Evolutionary conservation across 2,329 filamentous ascomycete genomes (phyloP), one percentile per base, ranked within the genome.

Genomic region (Talaromyces sp.): DNA sequence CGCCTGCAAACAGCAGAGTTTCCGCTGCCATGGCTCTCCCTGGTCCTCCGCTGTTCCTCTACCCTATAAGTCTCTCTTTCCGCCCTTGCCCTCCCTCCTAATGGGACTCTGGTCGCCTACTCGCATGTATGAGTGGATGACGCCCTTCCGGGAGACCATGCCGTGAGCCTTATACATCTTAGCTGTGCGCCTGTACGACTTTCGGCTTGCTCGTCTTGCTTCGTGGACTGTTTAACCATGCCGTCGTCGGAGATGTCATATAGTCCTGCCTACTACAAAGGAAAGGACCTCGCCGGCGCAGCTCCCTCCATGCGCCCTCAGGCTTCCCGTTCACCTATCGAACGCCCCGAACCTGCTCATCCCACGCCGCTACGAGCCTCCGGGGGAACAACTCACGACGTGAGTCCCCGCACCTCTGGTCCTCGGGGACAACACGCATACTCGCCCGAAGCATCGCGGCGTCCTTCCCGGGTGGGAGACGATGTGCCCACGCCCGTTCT

Each of bases 191-290:
- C 47, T 56, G 55, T 62, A 57, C 57, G 39, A 63, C 60, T 51
- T 19, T 47, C 55, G 51, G 40, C 20, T 37, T 40, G 32, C 44
- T 51, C 45, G 35, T 48, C 52, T 44, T 52, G 42, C 52, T 52
- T 42, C 51, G 44, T 46, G 43, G 37, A 47, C 44, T 52, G n/a
- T 53, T 51, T 52, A 50, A 57, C 54, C 53, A 71, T 71, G 69
- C 59, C 52, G 57, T 63, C 64, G 43, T 68, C 66, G 57, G 69
- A 68, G 60, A 72, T 71, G 70, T 65, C 68, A 60, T 66, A 71
- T 65, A 68, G 64, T 57, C 61, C 69, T 57, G 65, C 64, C 59
- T 70, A 70, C 49, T 65, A 65, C 54, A 66, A 71, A 47, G 62
- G 65, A 32, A 58, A 65, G 50, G 64, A 58, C 45, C 56, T 62